A percentile compares a stretch with the other conserved stretches of the same genome.
Evolutionary conservation across 2,329 filamentous ascomycete species (phyloP).

Genomic region (Claviceps pusilla): DNA sequence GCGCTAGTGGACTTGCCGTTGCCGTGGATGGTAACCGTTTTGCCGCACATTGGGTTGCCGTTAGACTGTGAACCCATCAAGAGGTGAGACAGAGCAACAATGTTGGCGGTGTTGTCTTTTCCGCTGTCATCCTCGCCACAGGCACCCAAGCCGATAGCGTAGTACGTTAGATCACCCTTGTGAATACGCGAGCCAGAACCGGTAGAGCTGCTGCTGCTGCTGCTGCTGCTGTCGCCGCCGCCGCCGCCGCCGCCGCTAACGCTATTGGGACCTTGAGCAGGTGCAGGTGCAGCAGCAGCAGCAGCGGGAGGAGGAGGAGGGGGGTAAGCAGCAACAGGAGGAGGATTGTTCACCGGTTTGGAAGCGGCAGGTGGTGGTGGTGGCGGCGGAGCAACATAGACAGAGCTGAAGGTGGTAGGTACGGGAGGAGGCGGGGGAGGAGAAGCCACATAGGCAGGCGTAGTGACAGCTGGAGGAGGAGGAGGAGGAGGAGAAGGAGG

Average conservation of each 20-base stretch:
- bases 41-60: conserved; percentile 55
- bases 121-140: conserved; percentile 52
- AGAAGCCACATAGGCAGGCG: conserved; percentile 13
- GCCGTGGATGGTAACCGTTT: conserved; percentile 47
- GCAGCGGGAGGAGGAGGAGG: conserved; percentile 6
- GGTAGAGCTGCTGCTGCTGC: conserved; percentile 7
- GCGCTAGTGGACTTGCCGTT: conserved; percentile 44
- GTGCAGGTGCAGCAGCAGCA: conserved; percentile 6
- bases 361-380: conserved; percentile 6
- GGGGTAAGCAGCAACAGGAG: conserved; percentile 6
- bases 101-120: conserved; percentile 36
- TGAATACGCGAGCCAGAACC: conserved; percentile 14
- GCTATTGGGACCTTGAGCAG: conserved; percentile 1
- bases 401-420: conserved; percentile 5
- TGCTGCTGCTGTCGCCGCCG: conserved; percentile 4
- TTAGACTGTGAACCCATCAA: conserved; percentile 53
- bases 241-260: not conserved
- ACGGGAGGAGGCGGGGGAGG: conserved; percentile 5
- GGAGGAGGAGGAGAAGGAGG: conserved; percentile 11
- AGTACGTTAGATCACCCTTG: conserved; percentile 61
- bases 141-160: conserved; percentile 49
- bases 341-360: conserved; percentile 1
- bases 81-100: conserved; percentile 52
- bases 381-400: conserved; percentile 2
- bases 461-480: conserved; percentile 11